Evolutionary conservation across 1,284 basidiomycete species (phyloP), one percentile per base, ranked within the genome.

Genomic region (Neolentinus lepideus): DNA sequence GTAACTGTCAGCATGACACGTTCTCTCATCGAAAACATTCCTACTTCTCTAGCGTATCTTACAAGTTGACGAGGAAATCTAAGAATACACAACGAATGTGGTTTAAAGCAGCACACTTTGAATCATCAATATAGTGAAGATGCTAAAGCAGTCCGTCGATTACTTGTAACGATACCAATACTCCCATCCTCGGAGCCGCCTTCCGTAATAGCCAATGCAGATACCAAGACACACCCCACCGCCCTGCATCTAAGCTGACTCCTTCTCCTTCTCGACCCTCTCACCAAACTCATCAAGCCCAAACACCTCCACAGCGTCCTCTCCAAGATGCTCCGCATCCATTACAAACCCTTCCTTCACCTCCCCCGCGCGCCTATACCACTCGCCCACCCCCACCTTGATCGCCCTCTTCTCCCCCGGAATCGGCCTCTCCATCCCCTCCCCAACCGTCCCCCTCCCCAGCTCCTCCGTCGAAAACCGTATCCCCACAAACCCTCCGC

Each of bases 401-500:
- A 75, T 64, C 21, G 62, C 55, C 26, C 72, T 64, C 56, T 68
- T 67, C 2, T 69, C 65, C 52, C 35, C 35, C 8, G 67, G 67
- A 19, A 75, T 57, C 4, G 69, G 67, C 21, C 67, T 60, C 47
- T 62, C 71, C 25, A 74, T 59, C 10, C 68, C 65, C 54, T 74
- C 72, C 21, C 71, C 73, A 26, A 62, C 57, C 50, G 71, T 63
- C 0, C 66, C 69, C n/a, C 72, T 65, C 0, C 72, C 72, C n/a
- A 63, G 55, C 29, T 65, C 57, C 9, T 62, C 53, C n/a, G 61
- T 33, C 16, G 53, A 53, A 56, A 69, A 69, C 1, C 73, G 67
- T 9, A 74, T 57, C 14, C 73, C 74, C 22, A 70, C 43, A 22
- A 71, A 53, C 0, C 73, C 74, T 27, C 72, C 73, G 35, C 67